These are phyloP conservation scores for Microsporum ferrugineum DNA, from an alignment of 2,329 filamentous ascomycete genomes.

Conservation along the genomic window DNA sequence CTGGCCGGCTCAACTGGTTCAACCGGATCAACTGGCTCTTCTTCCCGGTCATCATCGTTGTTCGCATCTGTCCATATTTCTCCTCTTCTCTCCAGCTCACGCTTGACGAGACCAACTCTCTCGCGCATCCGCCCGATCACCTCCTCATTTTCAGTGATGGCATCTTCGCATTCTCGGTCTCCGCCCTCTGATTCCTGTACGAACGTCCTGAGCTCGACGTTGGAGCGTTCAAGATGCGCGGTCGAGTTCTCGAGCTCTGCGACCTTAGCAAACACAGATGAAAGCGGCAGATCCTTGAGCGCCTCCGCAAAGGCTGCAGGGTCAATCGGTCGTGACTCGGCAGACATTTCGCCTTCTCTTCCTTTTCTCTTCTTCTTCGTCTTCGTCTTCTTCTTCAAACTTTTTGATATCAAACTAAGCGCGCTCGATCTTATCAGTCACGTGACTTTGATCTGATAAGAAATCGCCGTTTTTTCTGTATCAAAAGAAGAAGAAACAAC, in stretches of 20 bases:
- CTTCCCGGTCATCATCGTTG: background rate
- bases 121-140: slow-evolving; percentile 47
- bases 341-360: background rate
- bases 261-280: slow-evolving; percentile 49
- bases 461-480: background rate
- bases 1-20: background rate
- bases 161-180: slow-evolving; percentile 46
- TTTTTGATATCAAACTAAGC: background rate
- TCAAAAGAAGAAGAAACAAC: background rate
- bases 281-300: slow-evolving; percentile 46
- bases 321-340: slow-evolving; percentile 37
- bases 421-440: background rate
- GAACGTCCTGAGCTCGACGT: slow-evolving; percentile 45
- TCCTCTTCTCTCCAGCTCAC: slow-evolving; percentile 43
- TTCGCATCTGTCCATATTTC: slow-evolving; percentile 36
- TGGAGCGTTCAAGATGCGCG: slow-evolving; percentile 46
- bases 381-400: background rate
- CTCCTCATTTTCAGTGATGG: slow-evolving; percentile 47
- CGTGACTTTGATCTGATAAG: slow-evolving; percentile 3
- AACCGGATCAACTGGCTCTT: background rate
- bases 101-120: slow-evolving; percentile 42
- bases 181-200: slow-evolving; percentile 29
- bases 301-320: slow-evolving; percentile 44
- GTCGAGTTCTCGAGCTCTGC: slow-evolving; percentile 51
- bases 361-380: background rate